Base-by-base conservation (phyloP, 1,284 basidiomycete species). In the Vanrija humicola region DNA sequence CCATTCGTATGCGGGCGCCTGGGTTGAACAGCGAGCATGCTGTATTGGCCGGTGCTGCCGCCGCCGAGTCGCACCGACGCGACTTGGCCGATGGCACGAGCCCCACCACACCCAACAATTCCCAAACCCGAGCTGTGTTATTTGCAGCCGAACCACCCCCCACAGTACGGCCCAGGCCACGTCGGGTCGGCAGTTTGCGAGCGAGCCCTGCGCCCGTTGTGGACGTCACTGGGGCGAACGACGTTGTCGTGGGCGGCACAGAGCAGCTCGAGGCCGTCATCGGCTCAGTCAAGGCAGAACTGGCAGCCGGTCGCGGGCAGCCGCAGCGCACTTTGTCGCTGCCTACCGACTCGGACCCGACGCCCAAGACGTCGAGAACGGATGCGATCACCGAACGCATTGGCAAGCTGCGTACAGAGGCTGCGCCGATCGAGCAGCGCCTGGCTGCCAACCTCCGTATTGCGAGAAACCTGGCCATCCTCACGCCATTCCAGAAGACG, bases 401-500 rank as follows among this genome's bases (percentile, higher is more conserved):
- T 10, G 14, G 43, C 19, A 9, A 6, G 7, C 55, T 61, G 7
- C 84, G 89, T 46, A 70, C 76, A 14, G 81, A 80, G 55, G 83
- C 90, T 48, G 72, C 78, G 15, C 70, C 79, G 1, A 78, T 81
- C n/a, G 84, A 86, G 63, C 70, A 79, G 0, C 82, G 84, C 55
- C 82, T 96, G n/a, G 83, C 87, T 46, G 76, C 82, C 14, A 83
- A 88, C 62, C 77, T 93, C 67, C 84, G 87, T 25, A 77, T 87
- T 40, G 84, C 88, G 18, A 84, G 87, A 43, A 94, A 93, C 66
- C 80, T 96, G n/a, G 86, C 86, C 2, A 83, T 88, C 48, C 79
- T 96, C 46, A 88, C 90, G 8, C 91, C 94, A 2, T 94, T 97
- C 73, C 89, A 88, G 67, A 83, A 83, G 50, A 79, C 86, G 6